A percentile compares a stretch with the other conserved stretches of the same genome.
Evolutionary conservation across 257 asterid species (phyloP).

Genomic region (Scutellaria baicalensis): DNA sequence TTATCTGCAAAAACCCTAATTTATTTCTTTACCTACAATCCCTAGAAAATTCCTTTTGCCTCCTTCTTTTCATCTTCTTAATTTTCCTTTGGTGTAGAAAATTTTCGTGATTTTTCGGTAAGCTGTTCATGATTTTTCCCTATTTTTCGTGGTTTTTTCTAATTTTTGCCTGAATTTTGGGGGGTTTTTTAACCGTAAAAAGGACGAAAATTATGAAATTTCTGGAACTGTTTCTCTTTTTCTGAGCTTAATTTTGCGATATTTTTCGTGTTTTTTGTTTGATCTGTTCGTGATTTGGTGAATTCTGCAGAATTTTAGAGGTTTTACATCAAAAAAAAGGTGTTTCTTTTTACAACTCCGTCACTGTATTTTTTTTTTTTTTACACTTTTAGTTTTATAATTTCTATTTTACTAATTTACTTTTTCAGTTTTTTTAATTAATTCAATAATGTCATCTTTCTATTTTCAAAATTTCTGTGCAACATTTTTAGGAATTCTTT

Average conservation of each 20-base stretch:
- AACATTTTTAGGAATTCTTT: background rate
- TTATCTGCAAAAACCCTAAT: conserved; percentile 29
- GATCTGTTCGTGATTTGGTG: conserved; percentile 21
- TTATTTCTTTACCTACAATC: conserved; percentile 20
- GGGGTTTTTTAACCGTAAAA: conserved; percentile 12
- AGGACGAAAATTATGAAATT: conserved; percentile 15
- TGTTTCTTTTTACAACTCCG: conserved; percentile 17
- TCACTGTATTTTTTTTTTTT: conserved; percentile 4
- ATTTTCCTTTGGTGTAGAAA: conserved; percentile 12
- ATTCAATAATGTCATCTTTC: background rate
- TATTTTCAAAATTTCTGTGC: background rate
- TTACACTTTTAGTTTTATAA: background rate
- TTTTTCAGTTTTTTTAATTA: background rate
- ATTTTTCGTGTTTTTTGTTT: conserved; percentile 13
- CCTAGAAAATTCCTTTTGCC: conserved; percentile 7
- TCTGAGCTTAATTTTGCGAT: conserved; percentile 14
- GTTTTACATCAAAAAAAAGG: conserved; percentile 10
- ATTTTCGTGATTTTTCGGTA: conserved; percentile 28
- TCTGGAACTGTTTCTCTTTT: conserved; percentile 7
- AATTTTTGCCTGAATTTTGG: conserved; percentile 9
- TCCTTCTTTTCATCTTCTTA: background rate
- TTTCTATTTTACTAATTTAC: conserved; percentile 2
- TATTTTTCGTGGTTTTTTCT: conserved; percentile 23
- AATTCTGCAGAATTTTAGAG: conserved; percentile 18
- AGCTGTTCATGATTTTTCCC: conserved; percentile 25